These are phyloP conservation scores for Ramularia endophylla DNA, from an alignment of 2,329 filamentous ascomycete genomes.

Conservation along the genomic window DNA sequence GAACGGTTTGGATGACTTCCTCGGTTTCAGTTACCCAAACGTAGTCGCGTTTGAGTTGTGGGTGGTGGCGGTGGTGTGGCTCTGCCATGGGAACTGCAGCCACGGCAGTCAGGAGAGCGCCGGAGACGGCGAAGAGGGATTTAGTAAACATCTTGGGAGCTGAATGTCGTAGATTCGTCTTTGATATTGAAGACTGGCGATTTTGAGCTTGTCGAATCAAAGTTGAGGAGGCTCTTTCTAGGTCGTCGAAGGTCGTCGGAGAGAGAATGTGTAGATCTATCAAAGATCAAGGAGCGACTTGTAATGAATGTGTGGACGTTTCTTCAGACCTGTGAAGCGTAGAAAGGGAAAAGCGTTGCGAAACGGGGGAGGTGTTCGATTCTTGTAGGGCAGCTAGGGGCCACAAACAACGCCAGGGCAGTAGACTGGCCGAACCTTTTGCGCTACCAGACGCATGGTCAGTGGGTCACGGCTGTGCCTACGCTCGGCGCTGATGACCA, in stretches of 20 bases:
- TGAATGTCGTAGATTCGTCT: slow-evolving; percentile 8
- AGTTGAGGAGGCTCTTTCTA: slow-evolving; percentile 7
- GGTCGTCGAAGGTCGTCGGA: slow-evolving; percentile 2
- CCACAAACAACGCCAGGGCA: slow-evolving; percentile 3
- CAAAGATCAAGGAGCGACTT: slow-evolving; percentile 23
- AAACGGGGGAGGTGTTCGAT: slow-evolving; percentile 9
- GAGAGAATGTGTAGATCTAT: slow-evolving; percentile 21
- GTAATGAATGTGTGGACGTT: slow-evolving; percentile 20
- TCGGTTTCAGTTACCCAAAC: slow-evolving; percentile 47
- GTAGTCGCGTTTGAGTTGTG: slow-evolving; percentile 36
- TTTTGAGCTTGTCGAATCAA: slow-evolving; percentile 5
- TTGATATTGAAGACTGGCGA: slow-evolving; percentile 18
- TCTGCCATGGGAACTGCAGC: slow-evolving; percentile 27
- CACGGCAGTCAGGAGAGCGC: slow-evolving; percentile 25
- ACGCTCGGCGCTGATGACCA: slow-evolving; percentile 2
- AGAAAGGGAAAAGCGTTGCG: slow-evolving; percentile 9
- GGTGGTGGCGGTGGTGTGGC: slow-evolving; percentile 13
- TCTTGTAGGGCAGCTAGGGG: slow-evolving; percentile 14
- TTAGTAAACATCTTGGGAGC: slow-evolving; percentile 27
- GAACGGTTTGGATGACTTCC: slow-evolving; percentile 44
- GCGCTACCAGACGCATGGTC: slow-evolving; percentile 5
- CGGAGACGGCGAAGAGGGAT: slow-evolving; percentile 25
- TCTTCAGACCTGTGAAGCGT: slow-evolving; percentile 24
- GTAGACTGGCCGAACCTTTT: slow-evolving; percentile 2
- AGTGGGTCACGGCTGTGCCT: slow-evolving; percentile 6